Evolutionary conservation across 768 basidiomycete genomes (phyloP), one percentile per base, ranked within the genome.

Genomic region (Epithele typhae): DNA sequence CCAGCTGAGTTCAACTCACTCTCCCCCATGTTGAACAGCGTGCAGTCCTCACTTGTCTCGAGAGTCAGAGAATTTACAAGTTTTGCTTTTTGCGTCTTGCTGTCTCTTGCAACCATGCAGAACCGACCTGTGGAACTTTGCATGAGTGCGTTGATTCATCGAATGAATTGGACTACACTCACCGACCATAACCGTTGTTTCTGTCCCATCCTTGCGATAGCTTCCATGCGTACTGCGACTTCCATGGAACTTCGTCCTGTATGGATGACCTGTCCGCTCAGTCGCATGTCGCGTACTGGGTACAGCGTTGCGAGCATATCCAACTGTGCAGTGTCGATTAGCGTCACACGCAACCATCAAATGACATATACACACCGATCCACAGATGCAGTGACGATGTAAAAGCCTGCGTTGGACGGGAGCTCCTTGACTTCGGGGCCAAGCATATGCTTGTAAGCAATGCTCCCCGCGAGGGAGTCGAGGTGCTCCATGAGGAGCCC

Each of bases 181-280:
- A 81, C 87, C 87, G 33, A 91, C 68, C 54, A 87, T 68, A 25
- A 88, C 75, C 7, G 84, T 83, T 52, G 81, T 74, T 15, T 78
- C 77, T 4, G 68, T 65, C 25, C 67, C 68, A 15, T 68, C 69
- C n/a, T 57, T 59, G 71, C 71, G 23, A 82, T 64, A 3, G 72
- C 79, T 59, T 91, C 87, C 84, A 92, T 86, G 61, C 84, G 86
- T 35, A 93, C 83, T 4, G 80, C 85, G n/a, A 92, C 80, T 59
- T 92, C 88, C 79, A 92, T 87, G 0, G 85, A 87, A 45, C 82
- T 85, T 38, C 61, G 70, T 0, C 88, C 90, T 0, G 83, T 83
- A 54, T 83, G 85, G 25, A 90, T 82, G 17, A 92, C 87, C 57
- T 91, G 87, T 0, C 89, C 90, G 30, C 83, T 83, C 25, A 91